Percentiles rank a stretch among this genome's conserved stretches.
Conservation (phyloP, 495 filamentous ascomycete genomes). For the Niebla homalea region DNA sequence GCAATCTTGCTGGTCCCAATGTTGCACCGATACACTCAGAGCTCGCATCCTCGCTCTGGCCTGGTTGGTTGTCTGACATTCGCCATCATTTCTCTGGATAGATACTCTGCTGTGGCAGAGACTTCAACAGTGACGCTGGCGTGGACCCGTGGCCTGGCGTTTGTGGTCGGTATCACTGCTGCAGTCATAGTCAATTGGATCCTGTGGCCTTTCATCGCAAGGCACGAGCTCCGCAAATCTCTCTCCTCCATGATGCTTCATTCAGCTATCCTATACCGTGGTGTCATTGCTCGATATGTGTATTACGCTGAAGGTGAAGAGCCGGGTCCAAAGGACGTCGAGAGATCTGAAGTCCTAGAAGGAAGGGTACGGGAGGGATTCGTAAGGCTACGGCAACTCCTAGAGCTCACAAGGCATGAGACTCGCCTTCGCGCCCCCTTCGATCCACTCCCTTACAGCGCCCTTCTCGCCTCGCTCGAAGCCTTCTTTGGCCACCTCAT, state of each 20-base stretch:
- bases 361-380: slow-evolving; percentile 45
- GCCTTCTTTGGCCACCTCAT: slow-evolving; percentile 45
- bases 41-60: slow-evolving; percentile 39
- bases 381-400: slow-evolving; percentile 39
- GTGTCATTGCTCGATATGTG: slow-evolving; percentile 43
- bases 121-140: slow-evolving; percentile 29
- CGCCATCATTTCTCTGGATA: slow-evolving; percentile 38
- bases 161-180: slow-evolving; percentile 36
- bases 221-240: slow-evolving; percentile 44
- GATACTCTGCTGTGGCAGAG: slow-evolving; percentile 20
- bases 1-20: slow-evolving; percentile 42
- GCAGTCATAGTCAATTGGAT: slow-evolving; percentile 43
- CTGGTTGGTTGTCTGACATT: slow-evolving; percentile 42
- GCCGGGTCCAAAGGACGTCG: slow-evolving; percentile 36
- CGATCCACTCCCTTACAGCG: slow-evolving; percentile 40
- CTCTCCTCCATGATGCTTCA: slow-evolving; percentile 42
- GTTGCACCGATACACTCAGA: slow-evolving; percentile 43
- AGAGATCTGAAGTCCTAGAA: slow-evolving; percentile 42
- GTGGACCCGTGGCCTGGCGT: slow-evolving; percentile 33
- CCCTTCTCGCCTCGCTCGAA: slow-evolving; percentile 39
- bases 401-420: slow-evolving; percentile 45
- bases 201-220: slow-evolving; percentile 46
- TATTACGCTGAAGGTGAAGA: slow-evolving; percentile 40
- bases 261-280: slow-evolving; percentile 38
- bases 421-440: slow-evolving; percentile 44